Base-by-base conservation (phyloP, 306 rosid species). In the Prunus padus region DNA sequence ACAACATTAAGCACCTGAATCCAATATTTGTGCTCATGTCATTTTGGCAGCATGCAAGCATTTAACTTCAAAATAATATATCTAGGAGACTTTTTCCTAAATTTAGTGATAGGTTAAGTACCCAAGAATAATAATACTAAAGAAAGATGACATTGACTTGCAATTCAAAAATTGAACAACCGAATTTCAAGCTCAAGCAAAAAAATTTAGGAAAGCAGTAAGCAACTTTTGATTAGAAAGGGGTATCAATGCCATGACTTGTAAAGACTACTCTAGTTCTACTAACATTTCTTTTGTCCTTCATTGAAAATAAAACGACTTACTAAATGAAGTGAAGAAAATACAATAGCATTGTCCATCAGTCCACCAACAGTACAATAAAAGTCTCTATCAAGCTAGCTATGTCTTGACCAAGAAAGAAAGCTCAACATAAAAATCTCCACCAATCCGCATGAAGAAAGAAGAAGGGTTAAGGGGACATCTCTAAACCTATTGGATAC, bases 121-220 rank as follows among this genome's bases (percentile, higher is more conserved):
- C 62, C 3, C 2, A 80, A 61, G 33, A 71, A 75, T 75, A 25
- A 54, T 40, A 75, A 77, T 61, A 57, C 5, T 12, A 30, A 60
- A 50, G 15, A 49, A 44, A 28, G 46, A 42, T 16, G 44, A 54
- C 46, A 60, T 67, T 49, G 31, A 60, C 59, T n/a, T 61, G 52
- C 46, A 52, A 47, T 25, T 54, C 22, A 13, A 68, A 60, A 68
- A 33, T 74, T 37, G 1, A 69, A 49, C 74, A 37, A 49, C 26
- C 55, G 14, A 10, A 55, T 18, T 68, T 67, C 66, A 66, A 60
- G 45, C 47, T 28, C 45, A 61, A 61, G 42, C 64, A 30, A 25
- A 52, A 11, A 11, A 19, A 5, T 63, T 18, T 22, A 16, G 12
- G 26, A 40, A 51, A 40, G 14, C 49, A 26, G 12, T 37, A 11